phyloP scores from a whole-genome alignment of 2,329 filamentous ascomycete genomes.

The Zasmidium angulare region DNA sequence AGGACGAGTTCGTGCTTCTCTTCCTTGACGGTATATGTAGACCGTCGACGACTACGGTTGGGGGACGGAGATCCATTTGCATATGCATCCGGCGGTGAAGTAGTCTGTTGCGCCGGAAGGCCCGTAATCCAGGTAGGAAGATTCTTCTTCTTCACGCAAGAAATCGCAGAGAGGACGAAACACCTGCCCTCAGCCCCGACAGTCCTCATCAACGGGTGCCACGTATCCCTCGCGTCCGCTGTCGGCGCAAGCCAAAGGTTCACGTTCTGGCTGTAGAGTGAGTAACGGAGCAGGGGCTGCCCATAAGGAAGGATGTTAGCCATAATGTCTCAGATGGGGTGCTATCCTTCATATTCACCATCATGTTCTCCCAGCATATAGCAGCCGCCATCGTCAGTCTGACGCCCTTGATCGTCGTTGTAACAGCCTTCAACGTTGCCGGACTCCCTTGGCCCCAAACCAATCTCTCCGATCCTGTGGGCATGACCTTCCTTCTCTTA shows the following conservation, averaged over 20 bases:
- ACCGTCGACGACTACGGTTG: conserved; percentile 36
- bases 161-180: conserved; percentile 83
- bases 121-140: conserved; percentile 58
- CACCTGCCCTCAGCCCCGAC: conserved; percentile 78
- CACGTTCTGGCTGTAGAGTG: conserved; percentile 84
- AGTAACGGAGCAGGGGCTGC: conserved; percentile 79
- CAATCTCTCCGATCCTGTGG: conserved; percentile 78
- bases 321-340: too few relatives aligned
- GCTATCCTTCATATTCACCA: too few relatives aligned
- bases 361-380: conserved; percentile 97
- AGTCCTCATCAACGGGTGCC: conserved; percentile 79
- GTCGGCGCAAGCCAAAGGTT: conserved; percentile 91
- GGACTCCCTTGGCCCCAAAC: conserved; percentile 87
- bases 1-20: conserved; percentile 59
- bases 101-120: background rate
- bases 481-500: conserved; percentile 91
- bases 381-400: conserved; percentile 79
- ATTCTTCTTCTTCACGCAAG: conserved; percentile 65
- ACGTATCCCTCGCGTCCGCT: conserved; percentile 79
- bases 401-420: conserved; percentile 74
- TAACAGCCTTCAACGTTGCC: conserved; percentile 74
- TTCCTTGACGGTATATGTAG: conserved; percentile 43
- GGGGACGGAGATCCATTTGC: conserved; percentile 13
- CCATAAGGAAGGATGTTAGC: too few relatives aligned
- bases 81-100: background rate